phyloP scores from a whole-genome alignment of 371 early-diverging fungal species.

The Umbelopsis sp. region DNA sequence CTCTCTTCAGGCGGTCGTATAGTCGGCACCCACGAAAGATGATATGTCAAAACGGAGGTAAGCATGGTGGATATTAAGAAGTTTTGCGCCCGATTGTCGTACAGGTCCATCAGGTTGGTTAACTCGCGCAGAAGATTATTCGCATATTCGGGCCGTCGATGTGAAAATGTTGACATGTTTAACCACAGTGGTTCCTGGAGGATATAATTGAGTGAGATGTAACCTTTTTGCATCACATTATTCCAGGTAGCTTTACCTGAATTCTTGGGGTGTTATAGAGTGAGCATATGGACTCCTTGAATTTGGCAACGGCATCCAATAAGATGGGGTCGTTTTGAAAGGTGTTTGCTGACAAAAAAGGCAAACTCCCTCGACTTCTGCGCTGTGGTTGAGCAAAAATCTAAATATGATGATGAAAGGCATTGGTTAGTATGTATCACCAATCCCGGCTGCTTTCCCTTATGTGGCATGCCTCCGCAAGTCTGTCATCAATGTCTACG shows the following conservation, averaged over 20 bases:
- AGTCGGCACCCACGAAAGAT: slow-evolving; percentile 69
- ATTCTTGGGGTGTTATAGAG: slow-evolving; percentile 64
- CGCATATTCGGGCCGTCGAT: slow-evolving; percentile 50
- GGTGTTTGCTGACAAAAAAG: slow-evolving; percentile 31
- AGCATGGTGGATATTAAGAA: slow-evolving; percentile 58
- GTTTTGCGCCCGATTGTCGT: slow-evolving; percentile 42
- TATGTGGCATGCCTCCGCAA: slow-evolving; percentile 9
- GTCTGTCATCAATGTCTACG: not conserved
- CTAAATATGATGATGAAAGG: not conserved
- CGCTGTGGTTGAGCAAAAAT: slow-evolving; percentile 18
- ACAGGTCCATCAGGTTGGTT: slow-evolving; percentile 48
- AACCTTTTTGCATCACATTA: not conserved
- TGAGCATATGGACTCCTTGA: slow-evolving; percentile 55
- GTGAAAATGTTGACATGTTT: slow-evolving; percentile 68
- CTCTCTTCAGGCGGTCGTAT: slow-evolving; percentile 57
- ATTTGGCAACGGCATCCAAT: slow-evolving; percentile 52
- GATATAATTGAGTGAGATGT: not conserved
- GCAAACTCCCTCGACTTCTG: slow-evolving; percentile 15
- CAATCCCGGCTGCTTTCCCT: not conserved
- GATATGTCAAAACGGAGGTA: slow-evolving; percentile 60
- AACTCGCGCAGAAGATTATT: slow-evolving; percentile 56
- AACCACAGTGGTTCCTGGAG: slow-evolving; percentile 66
- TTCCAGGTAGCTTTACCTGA: slow-evolving; percentile 44
- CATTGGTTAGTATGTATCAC: not conserved
- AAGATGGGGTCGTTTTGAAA: slow-evolving; percentile 58